phyloP scores from a whole-genome alignment of 2,329 filamentous ascomycete species.

The Microcyclosporella mali region DNA sequence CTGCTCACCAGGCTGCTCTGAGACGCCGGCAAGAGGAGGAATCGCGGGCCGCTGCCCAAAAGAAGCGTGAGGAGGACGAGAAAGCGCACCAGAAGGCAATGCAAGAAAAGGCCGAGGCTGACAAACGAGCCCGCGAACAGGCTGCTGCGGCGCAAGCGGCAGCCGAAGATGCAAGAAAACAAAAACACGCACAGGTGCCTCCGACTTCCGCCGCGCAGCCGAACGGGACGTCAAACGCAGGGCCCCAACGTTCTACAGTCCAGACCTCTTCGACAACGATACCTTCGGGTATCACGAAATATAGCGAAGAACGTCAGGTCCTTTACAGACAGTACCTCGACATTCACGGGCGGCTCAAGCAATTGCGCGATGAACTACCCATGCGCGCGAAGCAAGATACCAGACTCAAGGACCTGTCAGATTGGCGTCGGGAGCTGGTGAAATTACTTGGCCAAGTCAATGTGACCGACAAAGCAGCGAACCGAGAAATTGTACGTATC shows the following conservation, averaged over 20 bases:
- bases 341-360: slow-evolving; percentile 50
- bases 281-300: too few species aligned
- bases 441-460: slow-evolving; percentile 70
- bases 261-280: too few species aligned
- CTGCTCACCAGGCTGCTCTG: slow-evolving; percentile 2
- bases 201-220: background rate
- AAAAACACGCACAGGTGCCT: slow-evolving; percentile 1
- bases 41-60: slow-evolving; percentile 3
- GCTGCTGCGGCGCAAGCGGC: slow-evolving; percentile 6
- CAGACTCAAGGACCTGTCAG: slow-evolving; percentile 53
- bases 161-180: slow-evolving; percentile 2
- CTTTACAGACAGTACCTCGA: slow-evolving; percentile 6
- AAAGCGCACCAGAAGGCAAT: slow-evolving; percentile 2
- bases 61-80: slow-evolving; percentile 5
- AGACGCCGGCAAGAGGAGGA: slow-evolving; percentile 5
- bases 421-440: slow-evolving; percentile 41
- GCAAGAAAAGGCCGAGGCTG: slow-evolving; percentile 3
- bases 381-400: slow-evolving; percentile 34
- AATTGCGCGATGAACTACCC: slow-evolving; percentile 40
- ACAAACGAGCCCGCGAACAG: slow-evolving; percentile 5
- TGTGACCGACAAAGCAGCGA: slow-evolving; percentile 54
- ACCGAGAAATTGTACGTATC: slow-evolving; percentile 50
- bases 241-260: too few species aligned
- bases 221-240: background rate
- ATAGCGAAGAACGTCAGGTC: slow-evolving; percentile 2